Conservation (phyloP, 352 stramenopile species). For the Phytophthora gonapodyides region DNA sequence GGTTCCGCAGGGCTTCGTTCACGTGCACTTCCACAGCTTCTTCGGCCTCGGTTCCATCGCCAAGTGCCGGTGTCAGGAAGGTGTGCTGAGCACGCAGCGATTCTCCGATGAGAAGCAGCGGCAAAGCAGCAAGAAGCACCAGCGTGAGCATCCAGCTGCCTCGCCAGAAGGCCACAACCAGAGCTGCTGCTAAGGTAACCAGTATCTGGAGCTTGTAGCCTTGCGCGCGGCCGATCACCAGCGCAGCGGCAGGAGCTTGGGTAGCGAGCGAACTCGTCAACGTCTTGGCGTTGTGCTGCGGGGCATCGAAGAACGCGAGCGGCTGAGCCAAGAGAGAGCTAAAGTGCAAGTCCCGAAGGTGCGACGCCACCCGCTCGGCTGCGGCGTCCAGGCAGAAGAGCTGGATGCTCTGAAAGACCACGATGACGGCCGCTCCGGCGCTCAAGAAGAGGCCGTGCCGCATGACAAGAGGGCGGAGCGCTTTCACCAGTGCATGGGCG, state of each 20-base stretch:
- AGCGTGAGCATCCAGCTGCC: constrained; percentile 67
- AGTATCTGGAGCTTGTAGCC: constrained; percentile 52
- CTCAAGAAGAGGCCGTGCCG: constrained; percentile 40
- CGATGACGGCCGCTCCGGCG: constrained; percentile 33
- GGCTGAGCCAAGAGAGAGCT: constrained; percentile 48
- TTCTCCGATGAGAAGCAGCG: constrained; percentile 58
- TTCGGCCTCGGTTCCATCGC: constrained; percentile 14
- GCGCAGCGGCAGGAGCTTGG: constrained; percentile 51
- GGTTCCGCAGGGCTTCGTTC: constrained; percentile 51
- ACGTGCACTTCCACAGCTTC: constrained; percentile 43
- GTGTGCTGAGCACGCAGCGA: constrained; percentile 30
- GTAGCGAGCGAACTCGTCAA: constrained; percentile 60
- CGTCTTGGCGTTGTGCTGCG: constrained; percentile 49
- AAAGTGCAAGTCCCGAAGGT: constrained; percentile 55
- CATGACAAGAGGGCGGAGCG: constrained; percentile 18
- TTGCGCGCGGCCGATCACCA: constrained; percentile 46
- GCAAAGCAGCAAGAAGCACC: constrained; percentile 59
- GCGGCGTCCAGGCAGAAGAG: constrained; percentile 53
- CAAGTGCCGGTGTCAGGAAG: constrained; percentile 1
- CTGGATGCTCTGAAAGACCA: constrained; percentile 39
- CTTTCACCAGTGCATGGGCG: constrained; percentile 5
- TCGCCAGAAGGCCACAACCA: constrained; percentile 48
- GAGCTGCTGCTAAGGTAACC: constrained; percentile 36
- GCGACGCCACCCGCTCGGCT: constrained; percentile 55
- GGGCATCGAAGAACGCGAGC: constrained; percentile 74